phyloP scores from a whole-genome alignment of 2,329 filamentous ascomycete genomes.

The Xylariaceae sp. region DNA sequence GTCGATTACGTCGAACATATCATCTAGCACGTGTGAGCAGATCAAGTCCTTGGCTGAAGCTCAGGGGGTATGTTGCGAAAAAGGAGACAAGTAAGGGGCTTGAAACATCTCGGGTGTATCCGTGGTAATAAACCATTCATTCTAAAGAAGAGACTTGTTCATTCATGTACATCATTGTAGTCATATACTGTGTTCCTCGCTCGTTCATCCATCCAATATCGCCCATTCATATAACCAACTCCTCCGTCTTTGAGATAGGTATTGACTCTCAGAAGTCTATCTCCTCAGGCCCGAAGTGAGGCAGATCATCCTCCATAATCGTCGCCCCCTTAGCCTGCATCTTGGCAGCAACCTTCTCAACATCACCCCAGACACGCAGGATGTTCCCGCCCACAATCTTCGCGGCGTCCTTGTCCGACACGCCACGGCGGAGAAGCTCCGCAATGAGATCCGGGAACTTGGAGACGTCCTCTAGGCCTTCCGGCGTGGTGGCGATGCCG shows the following conservation, averaged over 20 bases:
- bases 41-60: background rate
- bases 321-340: conserved; percentile 56
- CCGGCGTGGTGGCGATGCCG: conserved; percentile 61
- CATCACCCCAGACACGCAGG: conserved; percentile 76
- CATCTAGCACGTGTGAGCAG: background rate
- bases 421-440: conserved; percentile 65
- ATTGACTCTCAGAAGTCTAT: background rate
- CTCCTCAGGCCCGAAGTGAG: conserved; percentile 2
- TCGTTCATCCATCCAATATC: background rate
- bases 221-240: background rate
- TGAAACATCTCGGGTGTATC: background rate
- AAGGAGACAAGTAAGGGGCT: background rate
- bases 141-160: too few species aligned
- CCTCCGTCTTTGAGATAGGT: background rate
- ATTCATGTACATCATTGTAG: background rate
- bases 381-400: conserved; percentile 78
- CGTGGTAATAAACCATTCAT: too few species aligned
- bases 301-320: conserved; percentile 50
- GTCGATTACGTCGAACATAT: background rate
- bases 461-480: conserved; percentile 77
- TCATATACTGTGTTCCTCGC: background rate
- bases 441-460: conserved; percentile 75
- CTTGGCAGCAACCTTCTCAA: conserved; percentile 63
- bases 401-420: conserved; percentile 66
- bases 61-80: background rate